Conservation (phyloP, 1,139 yeast genomes). For the Scheffersomyces cryptocercus region DNA sequence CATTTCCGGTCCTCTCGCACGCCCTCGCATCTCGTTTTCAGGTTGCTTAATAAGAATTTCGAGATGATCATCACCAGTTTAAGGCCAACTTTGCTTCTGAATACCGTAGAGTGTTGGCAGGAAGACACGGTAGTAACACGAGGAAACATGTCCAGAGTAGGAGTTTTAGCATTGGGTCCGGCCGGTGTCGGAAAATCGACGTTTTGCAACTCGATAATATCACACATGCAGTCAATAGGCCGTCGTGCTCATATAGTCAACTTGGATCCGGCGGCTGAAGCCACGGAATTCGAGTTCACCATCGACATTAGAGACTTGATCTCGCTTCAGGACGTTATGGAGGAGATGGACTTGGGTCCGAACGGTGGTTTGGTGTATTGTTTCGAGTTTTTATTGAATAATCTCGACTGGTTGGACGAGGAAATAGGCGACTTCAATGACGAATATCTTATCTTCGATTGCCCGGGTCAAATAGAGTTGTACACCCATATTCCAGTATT, state of each 20-base stretch:
- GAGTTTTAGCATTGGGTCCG: slow-evolving; percentile 94
- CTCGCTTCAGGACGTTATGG: slow-evolving; percentile 95
- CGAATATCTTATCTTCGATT: slow-evolving; percentile 90
- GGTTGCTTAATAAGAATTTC: too few relatives aligned
- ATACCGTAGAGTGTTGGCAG: too few relatives aligned
- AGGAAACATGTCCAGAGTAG: slow-evolving; percentile 80
- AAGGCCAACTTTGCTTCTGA: too few relatives aligned
- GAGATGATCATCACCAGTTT: too few relatives aligned
- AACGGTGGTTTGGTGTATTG: slow-evolving; percentile 94
- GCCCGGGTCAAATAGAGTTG: slow-evolving; percentile 97
- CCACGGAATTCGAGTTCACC: slow-evolving; percentile 86
- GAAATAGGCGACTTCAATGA: slow-evolving; percentile 93
- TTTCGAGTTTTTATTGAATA: slow-evolving; percentile 82
- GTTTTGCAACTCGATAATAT: slow-evolving; percentile 82
- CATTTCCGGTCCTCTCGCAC: too few relatives aligned
- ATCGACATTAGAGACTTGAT: slow-evolving; percentile 91
- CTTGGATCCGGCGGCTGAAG: slow-evolving; percentile 97
- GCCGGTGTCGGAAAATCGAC: slow-evolving; percentile 97
- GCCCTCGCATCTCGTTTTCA: too few relatives aligned
- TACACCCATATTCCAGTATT: slow-evolving; percentile 93
- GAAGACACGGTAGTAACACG: too few relatives aligned
- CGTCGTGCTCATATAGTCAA: slow-evolving; percentile 93
- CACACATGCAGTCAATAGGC: slow-evolving; percentile 88
- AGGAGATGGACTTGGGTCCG: slow-evolving; percentile 90
- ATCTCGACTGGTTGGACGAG: slow-evolving; percentile 95